A percentile compares a stretch with the other conserved stretches of the same genome.
Evolutionary conservation across 1,139 yeast genomes (phyloP).

Genomic region (Debaryomyces subglobosus): DNA sequence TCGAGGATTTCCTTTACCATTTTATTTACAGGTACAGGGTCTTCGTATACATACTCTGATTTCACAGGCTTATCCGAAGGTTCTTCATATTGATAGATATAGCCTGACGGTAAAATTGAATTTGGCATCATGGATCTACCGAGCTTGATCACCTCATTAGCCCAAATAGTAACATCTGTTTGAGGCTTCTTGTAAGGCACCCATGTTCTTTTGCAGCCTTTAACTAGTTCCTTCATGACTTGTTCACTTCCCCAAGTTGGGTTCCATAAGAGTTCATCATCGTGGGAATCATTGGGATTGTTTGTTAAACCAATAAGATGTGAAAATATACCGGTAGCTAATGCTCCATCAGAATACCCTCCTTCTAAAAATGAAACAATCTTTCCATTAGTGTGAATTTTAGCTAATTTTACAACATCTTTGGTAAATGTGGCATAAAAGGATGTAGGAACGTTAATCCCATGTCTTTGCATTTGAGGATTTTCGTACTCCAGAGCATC

Average conservation of each 20-base stretch:
- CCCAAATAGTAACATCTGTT: conserved; percentile 58
- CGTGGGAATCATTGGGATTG: conserved; percentile 16
- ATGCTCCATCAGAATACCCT: conserved; percentile 85
- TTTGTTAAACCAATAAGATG: conserved; percentile 66
- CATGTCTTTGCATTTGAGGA: conserved; percentile 83
- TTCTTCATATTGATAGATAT: conserved; percentile 36
- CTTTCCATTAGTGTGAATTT: conserved; percentile 62
- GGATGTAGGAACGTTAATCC: conserved; percentile 80
- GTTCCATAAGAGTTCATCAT: conserved; percentile 58
- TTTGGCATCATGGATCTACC: conserved; percentile 74
- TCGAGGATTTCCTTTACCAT: conserved; percentile 38
- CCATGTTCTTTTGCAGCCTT: conserved; percentile 76
- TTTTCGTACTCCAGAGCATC: conserved; percentile 88
- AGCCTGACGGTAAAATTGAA: conserved; percentile 45
- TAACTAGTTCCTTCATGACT: conserved; percentile 65
- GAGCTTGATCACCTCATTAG: conserved; percentile 65
- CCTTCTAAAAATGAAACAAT: conserved; percentile 79
- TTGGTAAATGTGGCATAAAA: conserved; percentile 75
- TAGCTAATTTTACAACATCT: conserved; percentile 71
- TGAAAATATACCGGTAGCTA: conserved; percentile 78
- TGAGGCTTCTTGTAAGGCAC: conserved; percentile 54
- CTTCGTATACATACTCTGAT: conserved; percentile 2
- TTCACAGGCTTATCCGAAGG: conserved; percentile 6
- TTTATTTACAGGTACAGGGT: conserved; percentile 21
- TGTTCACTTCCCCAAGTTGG: conserved; percentile 63